phyloP scores from a whole-genome alignment of 805 yeast species.

The Nakazawaea wickerhamii region DNA sequence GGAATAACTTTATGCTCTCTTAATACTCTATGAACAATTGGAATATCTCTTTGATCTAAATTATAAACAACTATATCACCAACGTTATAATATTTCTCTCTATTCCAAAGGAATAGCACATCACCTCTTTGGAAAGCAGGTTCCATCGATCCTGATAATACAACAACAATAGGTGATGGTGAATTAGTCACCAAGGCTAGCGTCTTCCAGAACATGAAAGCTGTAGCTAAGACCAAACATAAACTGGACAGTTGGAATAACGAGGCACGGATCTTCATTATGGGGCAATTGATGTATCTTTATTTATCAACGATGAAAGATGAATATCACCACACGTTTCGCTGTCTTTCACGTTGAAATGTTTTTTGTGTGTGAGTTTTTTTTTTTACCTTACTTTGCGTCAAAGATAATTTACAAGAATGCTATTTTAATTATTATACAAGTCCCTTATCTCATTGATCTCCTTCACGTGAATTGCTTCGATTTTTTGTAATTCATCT shows the following conservation, averaged over 20 bases:
- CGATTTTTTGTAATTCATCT: conserved; percentile 6
- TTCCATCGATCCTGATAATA: conserved; percentile 97
- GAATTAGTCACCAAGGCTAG: conserved; percentile 73
- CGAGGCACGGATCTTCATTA: conserved; percentile 59
- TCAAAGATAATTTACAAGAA: not conserved
- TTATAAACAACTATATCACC: conserved; percentile 96
- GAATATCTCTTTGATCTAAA: conserved; percentile 70
- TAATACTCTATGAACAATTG: conserved; percentile 94
- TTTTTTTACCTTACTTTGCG: not conserved
- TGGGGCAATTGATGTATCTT: conserved; percentile 1
- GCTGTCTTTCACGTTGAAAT: not conserved
- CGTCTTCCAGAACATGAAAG: conserved; percentile 89
- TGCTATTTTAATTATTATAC: not conserved
- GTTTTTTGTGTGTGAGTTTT: not conserved
- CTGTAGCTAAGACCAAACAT: conserved; percentile 77
- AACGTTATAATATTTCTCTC: conserved; percentile 58
- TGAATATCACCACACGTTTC: too few relatives aligned
- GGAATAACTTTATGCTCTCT: conserved; percentile 60
- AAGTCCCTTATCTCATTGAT: not conserved
- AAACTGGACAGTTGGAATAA: conserved; percentile 63
- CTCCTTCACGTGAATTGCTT: conserved; percentile 6
- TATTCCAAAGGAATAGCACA: conserved; percentile 84
- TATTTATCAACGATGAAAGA: too few relatives aligned
- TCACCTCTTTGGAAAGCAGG: conserved; percentile 99
- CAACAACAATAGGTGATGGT: conserved; percentile 93